phyloP scores from a whole-genome alignment of 768 basidiomycete species.

The Leucosporidium yakuticum region DNA sequence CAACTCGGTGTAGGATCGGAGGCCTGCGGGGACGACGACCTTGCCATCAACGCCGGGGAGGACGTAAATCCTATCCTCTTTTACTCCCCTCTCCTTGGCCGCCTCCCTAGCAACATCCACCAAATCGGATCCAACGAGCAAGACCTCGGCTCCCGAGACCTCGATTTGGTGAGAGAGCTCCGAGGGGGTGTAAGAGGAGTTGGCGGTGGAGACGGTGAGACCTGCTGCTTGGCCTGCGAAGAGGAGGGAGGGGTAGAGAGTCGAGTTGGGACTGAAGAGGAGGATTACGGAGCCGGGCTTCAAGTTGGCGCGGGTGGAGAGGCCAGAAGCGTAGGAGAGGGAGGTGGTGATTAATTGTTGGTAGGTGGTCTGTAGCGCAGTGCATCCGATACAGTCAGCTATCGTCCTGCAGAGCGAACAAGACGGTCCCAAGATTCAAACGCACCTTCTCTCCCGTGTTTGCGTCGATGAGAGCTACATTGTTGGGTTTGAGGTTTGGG shows the following conservation, averaged over 20 bases:
- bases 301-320: background rate
- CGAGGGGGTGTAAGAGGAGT: constrained; percentile 60
- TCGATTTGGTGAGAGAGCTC: constrained; percentile 67
- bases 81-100: constrained; percentile 10
- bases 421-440: too few species aligned
- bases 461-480: constrained; percentile 23
- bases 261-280: constrained; percentile 28
- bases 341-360: background rate
- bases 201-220: constrained; percentile 63
- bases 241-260: constrained; percentile 26
- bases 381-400: too few species aligned
- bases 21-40: constrained; percentile 52
- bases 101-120: constrained; percentile 37
- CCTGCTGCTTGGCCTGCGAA: constrained; percentile 53
- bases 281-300: constrained; percentile 15
- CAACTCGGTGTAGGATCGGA: constrained; percentile 34
- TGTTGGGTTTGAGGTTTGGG: background rate
- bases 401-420: too few species aligned
- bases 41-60: constrained; percentile 51
- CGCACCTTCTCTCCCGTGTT: constrained; percentile 4
- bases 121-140: constrained; percentile 60
- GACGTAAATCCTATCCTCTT: constrained; percentile 52
- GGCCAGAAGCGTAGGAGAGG: constrained; percentile 1
- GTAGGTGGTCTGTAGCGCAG: constrained; percentile 5
- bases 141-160: constrained; percentile 57